These are phyloP conservation scores for Colletotrichum magnum DNA, from an alignment of 2,329 filamentous ascomycete species.

Conservation along the genomic window DNA sequence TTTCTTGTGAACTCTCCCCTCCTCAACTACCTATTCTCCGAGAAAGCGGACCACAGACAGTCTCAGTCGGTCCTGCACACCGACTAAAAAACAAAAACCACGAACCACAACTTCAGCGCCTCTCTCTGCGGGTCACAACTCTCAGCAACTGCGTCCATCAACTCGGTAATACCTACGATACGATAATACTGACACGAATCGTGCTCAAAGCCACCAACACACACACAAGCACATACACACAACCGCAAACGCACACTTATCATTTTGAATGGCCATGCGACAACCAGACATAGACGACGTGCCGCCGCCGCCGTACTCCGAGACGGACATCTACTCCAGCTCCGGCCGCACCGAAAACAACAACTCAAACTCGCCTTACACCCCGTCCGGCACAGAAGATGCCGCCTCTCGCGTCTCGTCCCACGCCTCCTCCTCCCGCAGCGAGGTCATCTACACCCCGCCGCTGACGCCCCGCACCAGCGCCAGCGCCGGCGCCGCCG, in stretches of 20 bases:
- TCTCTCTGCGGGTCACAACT: conserved; percentile 3
- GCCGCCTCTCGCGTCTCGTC: conserved; percentile 55
- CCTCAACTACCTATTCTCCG: conserved; percentile 25
- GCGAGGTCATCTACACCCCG: conserved; percentile 66
- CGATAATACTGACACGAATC: background rate
- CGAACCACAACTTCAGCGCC: background rate
- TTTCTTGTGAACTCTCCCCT: conserved; percentile 25
- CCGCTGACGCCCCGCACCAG: conserved; percentile 61
- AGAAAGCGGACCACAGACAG: conserved; percentile 26
- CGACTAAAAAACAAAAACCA: background rate
- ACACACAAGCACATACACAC: background rate
- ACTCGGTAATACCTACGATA: background rate
- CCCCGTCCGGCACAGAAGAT: conserved; percentile 50
- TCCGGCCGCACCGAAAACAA: conserved; percentile 46
- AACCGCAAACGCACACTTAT: background rate
- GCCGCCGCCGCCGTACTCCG: conserved; percentile 70
- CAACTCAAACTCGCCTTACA: conserved; percentile 40
- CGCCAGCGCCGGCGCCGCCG: conserved; percentile 11
- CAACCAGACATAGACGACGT: conserved; percentile 50
- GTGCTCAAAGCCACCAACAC: background rate
- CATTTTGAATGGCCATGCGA: conserved; percentile 32
- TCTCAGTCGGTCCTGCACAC: background rate
- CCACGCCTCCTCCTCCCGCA: conserved; percentile 51
- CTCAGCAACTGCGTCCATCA: background rate
- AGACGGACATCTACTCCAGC: conserved; percentile 68